Conservation (phyloP, 768 basidiomycete species). For the Psilocybe cyanescens region DNA sequence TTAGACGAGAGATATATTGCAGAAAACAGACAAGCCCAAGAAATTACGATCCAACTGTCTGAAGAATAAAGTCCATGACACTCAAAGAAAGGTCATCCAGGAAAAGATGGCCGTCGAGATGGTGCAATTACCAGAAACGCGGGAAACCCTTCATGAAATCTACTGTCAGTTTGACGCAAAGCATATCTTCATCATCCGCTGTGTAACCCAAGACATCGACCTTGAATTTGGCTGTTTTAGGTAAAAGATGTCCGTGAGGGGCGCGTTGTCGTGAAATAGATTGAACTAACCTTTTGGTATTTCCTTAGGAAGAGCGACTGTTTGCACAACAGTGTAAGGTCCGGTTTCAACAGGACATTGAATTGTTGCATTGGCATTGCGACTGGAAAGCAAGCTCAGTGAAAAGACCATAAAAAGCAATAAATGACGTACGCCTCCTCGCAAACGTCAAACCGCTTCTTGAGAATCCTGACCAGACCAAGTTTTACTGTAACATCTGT, state of each 20-base stretch:
- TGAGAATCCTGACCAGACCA: conserved; percentile 89
- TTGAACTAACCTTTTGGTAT: conserved; percentile 73
- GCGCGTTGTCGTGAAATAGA: not conserved
- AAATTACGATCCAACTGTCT: not conserved
- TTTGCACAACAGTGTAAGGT: conserved; percentile 74
- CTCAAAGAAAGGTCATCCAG: not conserved
- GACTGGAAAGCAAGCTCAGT: conserved; percentile 43
- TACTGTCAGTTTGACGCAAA: conserved; percentile 81
- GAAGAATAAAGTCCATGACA: not conserved
- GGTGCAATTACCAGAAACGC: conserved; percentile 31
- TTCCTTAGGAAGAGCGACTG: conserved; percentile 86
- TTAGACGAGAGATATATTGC: not conserved
- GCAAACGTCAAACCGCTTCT: conserved; percentile 86
- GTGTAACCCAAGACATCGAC: conserved; percentile 76
- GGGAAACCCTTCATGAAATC: conserved; percentile 66
- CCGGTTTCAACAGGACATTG: conserved; percentile 86
- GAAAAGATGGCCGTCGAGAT: not conserved
- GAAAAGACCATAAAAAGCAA: not conserved
- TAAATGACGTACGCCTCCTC: conserved; percentile 82
- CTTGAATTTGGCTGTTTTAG: conserved; percentile 75
- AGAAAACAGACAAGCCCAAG: not conserved
- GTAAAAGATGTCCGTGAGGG: conserved; percentile 7
- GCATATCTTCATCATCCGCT: conserved; percentile 68
- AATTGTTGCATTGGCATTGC: conserved; percentile 72
- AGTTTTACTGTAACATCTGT: conserved; percentile 92